These are phyloP conservation scores for Blastobotrys serpentis DNA, from an alignment of 1,139 yeast species.

Conservation along the genomic window DNA sequence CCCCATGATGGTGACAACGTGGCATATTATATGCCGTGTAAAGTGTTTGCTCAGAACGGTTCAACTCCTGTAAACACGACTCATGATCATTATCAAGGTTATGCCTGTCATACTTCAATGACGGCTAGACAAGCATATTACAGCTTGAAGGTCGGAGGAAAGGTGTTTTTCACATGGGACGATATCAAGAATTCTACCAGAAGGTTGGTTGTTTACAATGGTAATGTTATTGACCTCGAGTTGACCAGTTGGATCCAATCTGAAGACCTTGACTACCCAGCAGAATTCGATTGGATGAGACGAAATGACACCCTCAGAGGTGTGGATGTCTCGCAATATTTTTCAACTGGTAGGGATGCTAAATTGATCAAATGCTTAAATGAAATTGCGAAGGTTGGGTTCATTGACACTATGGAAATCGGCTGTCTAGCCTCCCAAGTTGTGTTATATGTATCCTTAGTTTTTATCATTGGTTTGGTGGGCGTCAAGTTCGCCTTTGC, in stretches of 20 bases:
- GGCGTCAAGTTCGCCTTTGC: conserved; percentile 77
- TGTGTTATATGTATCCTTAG: conserved; percentile 75
- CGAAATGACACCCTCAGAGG: conserved; percentile 61
- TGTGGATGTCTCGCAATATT: conserved; percentile 73
- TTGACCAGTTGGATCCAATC: conserved; percentile 70
- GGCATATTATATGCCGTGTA: conserved; percentile 98
- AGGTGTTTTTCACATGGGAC: conserved; percentile 88
- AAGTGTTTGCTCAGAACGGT: conserved; percentile 66
- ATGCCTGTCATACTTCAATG: conserved; percentile 85
- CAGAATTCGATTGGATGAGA: conserved; percentile 61
- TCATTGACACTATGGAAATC: conserved; percentile 81
- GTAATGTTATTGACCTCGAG: conserved; percentile 79
- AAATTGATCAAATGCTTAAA: conserved; percentile 76
- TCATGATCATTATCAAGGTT: conserved; percentile 66
- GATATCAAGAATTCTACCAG: conserved; percentile 70
- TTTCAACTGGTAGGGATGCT: conserved; percentile 68
- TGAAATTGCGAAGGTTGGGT: conserved; percentile 88
- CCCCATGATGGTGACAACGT: conserved; percentile 64
- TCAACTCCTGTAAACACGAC: conserved; percentile 63
- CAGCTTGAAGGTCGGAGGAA: conserved; percentile 59
- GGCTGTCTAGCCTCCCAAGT: conserved; percentile 95
- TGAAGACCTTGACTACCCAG: conserved; percentile 71
- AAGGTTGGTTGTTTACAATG: conserved; percentile 82
- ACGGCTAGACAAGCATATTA: conserved; percentile 70
- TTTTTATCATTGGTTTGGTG: conserved; percentile 80